A percentile compares a stretch with the other conserved stretches of the same genome.
These are phyloP conservation scores for Pezicula carpinea DNA, from an alignment of 2,329 filamentous ascomycete species.

Conservation along the genomic window DNA sequence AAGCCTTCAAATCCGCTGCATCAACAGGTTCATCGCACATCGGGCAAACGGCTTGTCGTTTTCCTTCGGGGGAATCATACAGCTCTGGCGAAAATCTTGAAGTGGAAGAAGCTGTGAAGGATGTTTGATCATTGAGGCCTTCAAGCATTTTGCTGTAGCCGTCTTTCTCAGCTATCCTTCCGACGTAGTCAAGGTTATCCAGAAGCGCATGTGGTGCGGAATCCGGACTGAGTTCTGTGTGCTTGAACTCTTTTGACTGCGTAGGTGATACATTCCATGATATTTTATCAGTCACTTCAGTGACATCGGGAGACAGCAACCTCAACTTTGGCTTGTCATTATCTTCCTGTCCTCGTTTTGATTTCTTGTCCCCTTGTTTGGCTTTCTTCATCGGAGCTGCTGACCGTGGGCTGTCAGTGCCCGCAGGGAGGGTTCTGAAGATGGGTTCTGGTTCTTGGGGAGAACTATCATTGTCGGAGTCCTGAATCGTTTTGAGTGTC, in stretches of 20 bases:
- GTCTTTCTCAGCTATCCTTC: neutral
- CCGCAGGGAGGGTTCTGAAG: too few species aligned
- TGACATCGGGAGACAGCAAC: too few species aligned
- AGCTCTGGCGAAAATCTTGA: neutral
- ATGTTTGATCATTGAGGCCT: neutral
- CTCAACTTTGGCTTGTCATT: too few species aligned
- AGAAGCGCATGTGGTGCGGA: neutral
- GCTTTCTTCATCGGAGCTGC: too few species aligned
- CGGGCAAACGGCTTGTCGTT: slow-evolving; percentile 45
- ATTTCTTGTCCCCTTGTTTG: too few species aligned
- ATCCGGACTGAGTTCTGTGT: neutral
- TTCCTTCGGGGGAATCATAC: slow-evolving; percentile 1
- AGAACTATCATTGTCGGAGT: neutral
- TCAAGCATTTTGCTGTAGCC: neutral
- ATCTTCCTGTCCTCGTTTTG: too few species aligned
- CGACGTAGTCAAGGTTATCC: neutral
- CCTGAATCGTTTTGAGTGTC: neutral
- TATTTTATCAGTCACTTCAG: too few species aligned
- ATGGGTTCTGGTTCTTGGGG: too few species aligned
- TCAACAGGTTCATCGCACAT: slow-evolving; percentile 62
- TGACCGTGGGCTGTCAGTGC: too few species aligned
- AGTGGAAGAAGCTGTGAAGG: neutral
- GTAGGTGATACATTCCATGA: too few species aligned
- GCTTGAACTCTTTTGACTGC: neutral
- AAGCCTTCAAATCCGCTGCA: slow-evolving; percentile 46